A percentile compares a stretch with the other conserved stretches of the same genome.
Evolutionary conservation across 208 protist genomes (phyloP).

Genomic region (Trypanosoma rangeli): DNA sequence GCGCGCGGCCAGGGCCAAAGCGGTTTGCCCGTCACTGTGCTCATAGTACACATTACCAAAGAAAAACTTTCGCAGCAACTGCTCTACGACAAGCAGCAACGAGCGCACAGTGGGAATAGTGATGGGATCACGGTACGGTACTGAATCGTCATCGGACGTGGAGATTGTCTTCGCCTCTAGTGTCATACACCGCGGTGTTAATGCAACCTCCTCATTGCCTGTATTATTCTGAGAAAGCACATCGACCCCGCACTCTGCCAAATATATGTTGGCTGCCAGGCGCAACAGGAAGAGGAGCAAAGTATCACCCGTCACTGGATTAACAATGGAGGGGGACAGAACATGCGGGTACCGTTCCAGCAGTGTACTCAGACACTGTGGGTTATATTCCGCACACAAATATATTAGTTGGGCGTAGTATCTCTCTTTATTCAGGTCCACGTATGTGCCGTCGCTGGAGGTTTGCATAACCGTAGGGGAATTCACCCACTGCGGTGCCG

Average conservation of each 20-base stretch:
- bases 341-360: constrained; percentile 30
- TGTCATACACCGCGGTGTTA: background rate
- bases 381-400: constrained; percentile 52
- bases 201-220: background rate
- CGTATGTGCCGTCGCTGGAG: background rate
- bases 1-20: constrained; percentile 56
- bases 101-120: constrained; percentile 32
- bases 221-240: constrained; percentile 19
- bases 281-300: constrained; percentile 46
- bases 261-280: constrained; percentile 21
- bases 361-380: constrained; percentile 29
- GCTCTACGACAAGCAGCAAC: constrained; percentile 34
- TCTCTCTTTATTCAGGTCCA: background rate
- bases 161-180: constrained; percentile 2
- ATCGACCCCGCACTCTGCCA: constrained; percentile 11
- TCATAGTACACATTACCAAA: constrained; percentile 29
- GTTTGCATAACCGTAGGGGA: background rate
- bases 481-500: background rate
- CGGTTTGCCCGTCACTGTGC: constrained; percentile 49
- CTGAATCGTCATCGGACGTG: background rate
- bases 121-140: constrained; percentile 31
- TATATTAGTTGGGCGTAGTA: constrained; percentile 41
- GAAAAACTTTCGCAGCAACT: constrained; percentile 28
- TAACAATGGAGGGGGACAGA: constrained; percentile 24
- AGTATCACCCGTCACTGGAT: constrained; percentile 49